Evolutionary conservation across 768 basidiomycete species (phyloP).

Genomic region (Tremella mesenterica): DNA sequence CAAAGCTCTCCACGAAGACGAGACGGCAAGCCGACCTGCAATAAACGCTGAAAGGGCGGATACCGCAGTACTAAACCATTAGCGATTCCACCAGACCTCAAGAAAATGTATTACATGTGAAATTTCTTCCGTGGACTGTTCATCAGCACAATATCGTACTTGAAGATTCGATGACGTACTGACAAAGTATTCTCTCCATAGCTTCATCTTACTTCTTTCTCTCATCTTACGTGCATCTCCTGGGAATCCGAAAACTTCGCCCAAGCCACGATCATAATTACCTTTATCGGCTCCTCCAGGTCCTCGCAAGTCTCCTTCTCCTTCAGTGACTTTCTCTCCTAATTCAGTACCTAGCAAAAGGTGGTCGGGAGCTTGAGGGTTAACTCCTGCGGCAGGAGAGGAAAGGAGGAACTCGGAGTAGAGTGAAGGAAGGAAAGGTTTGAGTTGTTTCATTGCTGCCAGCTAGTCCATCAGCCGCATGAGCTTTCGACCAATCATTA

Average conservation of each 20-base stretch:
- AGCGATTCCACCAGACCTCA: not conserved
- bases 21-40: conserved; percentile 94
- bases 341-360: conserved; percentile 21
- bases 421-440: conserved; percentile 80
- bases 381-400: conserved; percentile 25
- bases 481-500: not conserved
- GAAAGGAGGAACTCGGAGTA: conserved; percentile 84
- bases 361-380: conserved; percentile 24
- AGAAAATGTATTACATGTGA: conserved; percentile 52
- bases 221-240: conserved; percentile 45
- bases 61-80: conserved; percentile 61
- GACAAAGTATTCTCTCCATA: conserved; percentile 82
- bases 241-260: conserved; percentile 45
- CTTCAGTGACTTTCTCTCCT: conserved; percentile 17
- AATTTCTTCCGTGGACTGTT: conserved; percentile 79
- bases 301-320: conserved; percentile 43
- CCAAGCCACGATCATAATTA: conserved; percentile 39
- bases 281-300: conserved; percentile 45
- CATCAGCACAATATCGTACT: not conserved
- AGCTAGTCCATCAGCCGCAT: conserved; percentile 42
- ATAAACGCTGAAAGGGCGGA: conserved; percentile 90
- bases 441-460: conserved; percentile 87
- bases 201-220: conserved; percentile 64
- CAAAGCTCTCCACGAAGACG: conserved; percentile 92
- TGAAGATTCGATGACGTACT: conserved; percentile 48